Evolutionary conservation across 2,329 filamentous ascomycete species (phyloP), one percentile per base, ranked within the genome.

Genomic region (Didymella keratinophila): DNA sequence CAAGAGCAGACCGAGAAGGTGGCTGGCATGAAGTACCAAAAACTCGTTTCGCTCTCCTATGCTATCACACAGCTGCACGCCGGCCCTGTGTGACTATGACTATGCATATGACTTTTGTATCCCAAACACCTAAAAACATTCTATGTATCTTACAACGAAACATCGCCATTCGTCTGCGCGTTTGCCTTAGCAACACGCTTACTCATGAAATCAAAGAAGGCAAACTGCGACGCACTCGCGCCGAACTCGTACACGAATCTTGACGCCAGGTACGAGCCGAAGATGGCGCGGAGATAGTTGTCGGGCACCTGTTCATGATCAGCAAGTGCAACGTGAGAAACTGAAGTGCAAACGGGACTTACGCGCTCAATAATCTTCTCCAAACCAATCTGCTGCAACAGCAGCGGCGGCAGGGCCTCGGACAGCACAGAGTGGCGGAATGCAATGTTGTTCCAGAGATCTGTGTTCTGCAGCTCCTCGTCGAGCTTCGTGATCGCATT

Each of bases 231-330:
- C 5, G 95, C 93, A 66, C 87, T 89, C 76, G 93, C 93, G 71
- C 95, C 95, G 76, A 94, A 95, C 77, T 96, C 88, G 78, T 99
- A 99, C 39, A 99, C 92, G 76, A 99, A 99, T 42, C 95, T 90
- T 73, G 91, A 96, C 47, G 95, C 94, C 67, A 99, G 84, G 80
- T 94, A 97, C 76, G 91, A 96, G 68, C 95, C 95, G 74, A 99
- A 99, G 76, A 99, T 98, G 65, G 93, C 90, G 66, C 93, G 87
- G 63, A 99, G 86, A 76, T 99, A 99, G 68, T 88, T 89, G 62
- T 97, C 92, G 0, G 95, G 95, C 21, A 99, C 87, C 86, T 32
- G 12, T 2, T 32, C 11, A 11, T 14, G 2, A 5, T 32, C 14
- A 32, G 30, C 2, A 14, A 4, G 23, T 32, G 30, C 1, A 16